These are phyloP conservation scores for Pseudozyma sp. DNA, from an alignment of 1,284 basidiomycete species.

Conservation along the genomic window DNA sequence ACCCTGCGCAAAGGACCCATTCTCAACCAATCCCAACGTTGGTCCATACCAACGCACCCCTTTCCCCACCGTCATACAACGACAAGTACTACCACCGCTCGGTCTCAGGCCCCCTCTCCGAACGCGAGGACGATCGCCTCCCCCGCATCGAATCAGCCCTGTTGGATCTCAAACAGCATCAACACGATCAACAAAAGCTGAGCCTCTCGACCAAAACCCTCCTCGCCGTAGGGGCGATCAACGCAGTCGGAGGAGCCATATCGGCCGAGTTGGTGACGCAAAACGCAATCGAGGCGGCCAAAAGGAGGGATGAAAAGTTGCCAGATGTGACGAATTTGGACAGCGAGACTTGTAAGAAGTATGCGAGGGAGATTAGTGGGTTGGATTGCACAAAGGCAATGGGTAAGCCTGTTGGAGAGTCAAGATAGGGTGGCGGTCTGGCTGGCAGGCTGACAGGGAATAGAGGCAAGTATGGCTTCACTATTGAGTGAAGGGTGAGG, in stretches of 20 bases:
- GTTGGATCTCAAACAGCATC: constrained; percentile 10
- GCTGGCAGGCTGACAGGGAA: no score
- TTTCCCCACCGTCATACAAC: no score
- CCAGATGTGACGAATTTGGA: constrained; percentile 6
- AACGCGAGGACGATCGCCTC: constrained; percentile 1
- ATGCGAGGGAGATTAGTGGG: background rate
- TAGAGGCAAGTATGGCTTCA: no score
- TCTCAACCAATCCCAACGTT: background rate
- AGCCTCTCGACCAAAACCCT: constrained; percentile 6
- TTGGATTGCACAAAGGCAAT: no score
- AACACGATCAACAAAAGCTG: constrained; percentile 6
- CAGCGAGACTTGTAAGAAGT: background rate
- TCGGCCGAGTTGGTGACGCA: constrained; percentile 15
- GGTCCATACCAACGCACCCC: no score
- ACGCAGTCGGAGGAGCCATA: background rate
- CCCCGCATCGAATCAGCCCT: constrained; percentile 4
- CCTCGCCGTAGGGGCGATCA: background rate
- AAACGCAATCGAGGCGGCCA: constrained; percentile 12
- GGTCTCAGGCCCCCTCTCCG: no score
- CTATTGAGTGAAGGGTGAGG: no score
- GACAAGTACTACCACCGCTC: no score
- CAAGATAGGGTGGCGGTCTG: no score
- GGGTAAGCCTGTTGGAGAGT: no score
- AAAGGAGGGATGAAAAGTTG: background rate
- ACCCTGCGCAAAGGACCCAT: background rate